phyloP scores from a whole-genome alignment of 306 rosid genomes.

The Cucurbita pepo region DNA sequence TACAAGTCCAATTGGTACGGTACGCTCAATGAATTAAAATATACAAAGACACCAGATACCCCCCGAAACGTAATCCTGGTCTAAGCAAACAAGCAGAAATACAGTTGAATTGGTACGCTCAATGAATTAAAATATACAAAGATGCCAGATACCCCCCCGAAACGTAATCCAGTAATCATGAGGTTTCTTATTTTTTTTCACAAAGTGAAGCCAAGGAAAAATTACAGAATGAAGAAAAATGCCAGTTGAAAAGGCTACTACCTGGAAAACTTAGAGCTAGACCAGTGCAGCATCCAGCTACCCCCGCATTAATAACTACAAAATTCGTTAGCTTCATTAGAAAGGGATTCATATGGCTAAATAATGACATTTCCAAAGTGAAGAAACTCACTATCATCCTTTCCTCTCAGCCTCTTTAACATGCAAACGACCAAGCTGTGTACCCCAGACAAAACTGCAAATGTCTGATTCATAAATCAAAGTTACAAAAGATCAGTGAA shows the following conservation, averaged over 20 bases:
- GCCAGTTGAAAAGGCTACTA: slow-evolving; percentile 7
- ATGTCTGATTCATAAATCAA: slow-evolving; percentile 34
- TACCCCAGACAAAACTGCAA: slow-evolving; percentile 96
- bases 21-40: too few relatives aligned
- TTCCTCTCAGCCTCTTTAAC: slow-evolving; percentile 81
- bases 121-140: not conserved
- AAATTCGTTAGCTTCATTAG: slow-evolving; percentile 3
- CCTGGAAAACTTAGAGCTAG: slow-evolving; percentile 95
- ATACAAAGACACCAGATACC: too few relatives aligned
- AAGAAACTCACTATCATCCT: slow-evolving; percentile 63
- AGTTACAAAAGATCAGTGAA: not conserved
- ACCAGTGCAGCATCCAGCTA: slow-evolving; percentile 99
- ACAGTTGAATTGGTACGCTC: too few relatives aligned
- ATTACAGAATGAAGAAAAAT: not conserved
- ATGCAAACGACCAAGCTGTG: slow-evolving; percentile 94
- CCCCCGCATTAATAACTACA: slow-evolving; percentile 88
- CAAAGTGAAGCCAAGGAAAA: not conserved
- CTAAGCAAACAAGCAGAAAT: too few relatives aligned
- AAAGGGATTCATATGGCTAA: not conserved
- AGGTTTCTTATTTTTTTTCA: not conserved
- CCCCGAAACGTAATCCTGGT: too few relatives aligned
- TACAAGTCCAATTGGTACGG: too few relatives aligned
- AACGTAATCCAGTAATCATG: not conserved
- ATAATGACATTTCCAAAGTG: not conserved
- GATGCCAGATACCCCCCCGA: not conserved